Evolutionary conservation across 1,284 basidiomycete species (phyloP).

Genomic region (Apiotrichum brassicae): DNA sequence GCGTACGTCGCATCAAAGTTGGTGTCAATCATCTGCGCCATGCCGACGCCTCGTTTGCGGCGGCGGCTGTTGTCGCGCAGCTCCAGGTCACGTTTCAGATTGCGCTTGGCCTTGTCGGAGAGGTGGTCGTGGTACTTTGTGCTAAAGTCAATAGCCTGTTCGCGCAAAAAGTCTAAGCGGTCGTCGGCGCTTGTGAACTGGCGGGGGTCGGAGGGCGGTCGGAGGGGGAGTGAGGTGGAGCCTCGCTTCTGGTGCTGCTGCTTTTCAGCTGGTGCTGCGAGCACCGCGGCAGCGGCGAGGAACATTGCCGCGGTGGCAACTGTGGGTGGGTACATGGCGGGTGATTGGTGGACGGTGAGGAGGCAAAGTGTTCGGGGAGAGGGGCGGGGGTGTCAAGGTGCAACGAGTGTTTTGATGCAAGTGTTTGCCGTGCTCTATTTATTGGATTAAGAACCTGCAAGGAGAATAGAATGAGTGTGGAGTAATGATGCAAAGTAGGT

Average conservation of each 20-base stretch:
- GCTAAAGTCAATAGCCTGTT: constrained; percentile 27
- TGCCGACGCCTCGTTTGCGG: constrained; percentile 9
- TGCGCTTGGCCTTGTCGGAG: constrained; percentile 17
- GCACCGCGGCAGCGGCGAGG: not conserved
- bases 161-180: constrained; percentile 23
- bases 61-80: not conserved
- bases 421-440: too few relatives aligned
- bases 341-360: too few relatives aligned
- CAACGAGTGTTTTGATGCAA: too few relatives aligned
- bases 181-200: constrained; percentile 25
- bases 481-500: too few relatives aligned
- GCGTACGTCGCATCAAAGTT: constrained; percentile 42
- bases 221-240: constrained; percentile 14
- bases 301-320: constrained; percentile 1
- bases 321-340: not conserved
- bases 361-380: too few relatives aligned
- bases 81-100: constrained; percentile 14
- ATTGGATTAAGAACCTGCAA: too few relatives aligned
- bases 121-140: constrained; percentile 31
- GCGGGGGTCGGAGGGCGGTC: constrained; percentile 11
- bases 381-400: too few relatives aligned
- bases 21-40: constrained; percentile 26
- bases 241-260: not conserved
- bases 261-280: constrained; percentile 7
- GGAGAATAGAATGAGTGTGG: too few relatives aligned